Base-by-base conservation (phyloP, 1,284 basidiomycete species). In the Tilletia caries region DNA sequence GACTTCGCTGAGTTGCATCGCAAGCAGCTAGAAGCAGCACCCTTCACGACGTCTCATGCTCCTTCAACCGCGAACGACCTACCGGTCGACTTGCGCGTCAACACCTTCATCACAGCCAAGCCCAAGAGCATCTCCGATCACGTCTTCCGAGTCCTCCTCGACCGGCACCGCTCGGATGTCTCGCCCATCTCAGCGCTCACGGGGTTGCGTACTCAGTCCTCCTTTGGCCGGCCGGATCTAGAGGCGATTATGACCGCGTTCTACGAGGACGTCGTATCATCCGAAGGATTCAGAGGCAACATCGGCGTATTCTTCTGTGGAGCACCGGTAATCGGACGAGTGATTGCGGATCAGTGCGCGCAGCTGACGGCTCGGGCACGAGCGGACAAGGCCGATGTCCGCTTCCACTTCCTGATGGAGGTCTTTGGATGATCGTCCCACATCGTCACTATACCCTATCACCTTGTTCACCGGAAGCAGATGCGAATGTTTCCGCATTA, bases 261-360 rank as follows among this genome's bases (percentile, higher is more conserved):
- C 32, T 33, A 70, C 48, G 18, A 4, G n/a, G 64, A 70, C 23
- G 23, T 70, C 18, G 37, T 41, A 6, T 25, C 23, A 20, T 15
- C 20, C 8, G 48, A 37, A n/a, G 20, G 65, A 41, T 20, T 34
- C 34, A 33, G 29, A 18, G 46, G 44, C 46, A 33, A 65, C 12
- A 33, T 66, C 20, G 67, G 67, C 43, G 67, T 68, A 3, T 64
- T 68, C 60, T 68, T 68, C 48, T 68, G 67, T 27, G 67, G 67
- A 8, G 8, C 67, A 23, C 58, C 67, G 4, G 46, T 27, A 2
- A 33, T 68, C n/a, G 67, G 58, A 4, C 23, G 29, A 20, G 18
- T 44, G 65, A 20, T 68, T 12, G 32, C 58, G 3, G 67, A 68
- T 23, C 60, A 43, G 20, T 64, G 60, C 32, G 15, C 25, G 33